Evolutionary conservation across 2,329 filamentous ascomycete genomes (phyloP).

Genomic region (Knufia fluminis): DNA sequence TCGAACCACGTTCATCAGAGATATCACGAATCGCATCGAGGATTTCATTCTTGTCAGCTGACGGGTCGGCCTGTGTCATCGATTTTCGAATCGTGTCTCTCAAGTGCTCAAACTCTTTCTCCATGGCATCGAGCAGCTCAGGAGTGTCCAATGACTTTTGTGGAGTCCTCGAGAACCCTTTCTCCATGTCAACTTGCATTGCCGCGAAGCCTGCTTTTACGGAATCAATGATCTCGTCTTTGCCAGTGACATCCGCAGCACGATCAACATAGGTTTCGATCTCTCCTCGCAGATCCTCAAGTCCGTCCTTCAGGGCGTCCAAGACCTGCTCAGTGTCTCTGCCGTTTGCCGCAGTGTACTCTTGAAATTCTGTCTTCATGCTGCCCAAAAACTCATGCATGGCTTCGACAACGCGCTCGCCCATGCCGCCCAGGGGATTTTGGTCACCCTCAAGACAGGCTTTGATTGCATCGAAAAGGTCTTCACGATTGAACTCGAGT

Average conservation of each 20-base stretch:
- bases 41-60: slow-evolving; percentile 51
- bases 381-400: slow-evolving; percentile 51
- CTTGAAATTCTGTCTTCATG: slow-evolving; percentile 60
- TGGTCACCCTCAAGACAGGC: slow-evolving; percentile 46
- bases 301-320: slow-evolving; percentile 76
- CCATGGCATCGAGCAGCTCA: slow-evolving; percentile 63
- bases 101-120: slow-evolving; percentile 72
- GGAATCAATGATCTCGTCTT: slow-evolving; percentile 69
- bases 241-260: slow-evolving; percentile 57
- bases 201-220: slow-evolving; percentile 54
- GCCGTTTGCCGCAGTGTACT: slow-evolving; percentile 69
- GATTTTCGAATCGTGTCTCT: slow-evolving; percentile 66
- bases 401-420: slow-evolving; percentile 51
- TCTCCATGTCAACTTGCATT: slow-evolving; percentile 50
- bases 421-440: slow-evolving; percentile 44
- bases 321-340: slow-evolving; percentile 81
- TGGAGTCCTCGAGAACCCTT: slow-evolving; percentile 38
- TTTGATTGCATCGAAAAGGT: slow-evolving; percentile 51
- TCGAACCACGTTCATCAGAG: slow-evolving; percentile 29
- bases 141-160: slow-evolving; percentile 47
- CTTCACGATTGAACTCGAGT: slow-evolving; percentile 46
- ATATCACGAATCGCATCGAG: slow-evolving; percentile 44
- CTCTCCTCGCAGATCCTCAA: slow-evolving; percentile 69
- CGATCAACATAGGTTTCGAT: slow-evolving; percentile 75
- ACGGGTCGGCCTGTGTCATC: slow-evolving; percentile 50